Evolutionary conservation across 1,139 yeast species (phyloP).

Genomic region (Magnusiomyces tetraspermus): DNA sequence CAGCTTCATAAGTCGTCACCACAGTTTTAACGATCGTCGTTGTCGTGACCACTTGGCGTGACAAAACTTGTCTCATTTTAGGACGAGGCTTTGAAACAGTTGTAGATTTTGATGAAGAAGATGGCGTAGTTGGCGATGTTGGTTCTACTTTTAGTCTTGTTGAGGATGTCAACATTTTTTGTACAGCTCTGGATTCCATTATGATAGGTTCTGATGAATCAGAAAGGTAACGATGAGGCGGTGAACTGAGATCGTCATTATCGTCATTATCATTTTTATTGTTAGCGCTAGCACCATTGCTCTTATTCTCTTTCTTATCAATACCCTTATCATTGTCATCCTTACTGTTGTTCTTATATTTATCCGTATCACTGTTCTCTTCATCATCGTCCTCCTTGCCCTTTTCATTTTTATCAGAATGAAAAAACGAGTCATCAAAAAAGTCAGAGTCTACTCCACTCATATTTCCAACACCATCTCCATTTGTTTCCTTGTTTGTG

Average conservation of each 20-base stretch:
- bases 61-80: background rate
- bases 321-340: background rate
- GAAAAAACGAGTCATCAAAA: too few relatives aligned
- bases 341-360: too few relatives aligned
- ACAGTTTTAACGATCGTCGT: background rate
- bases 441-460: too few relatives aligned
- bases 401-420: too few relatives aligned
- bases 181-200: too few relatives aligned
- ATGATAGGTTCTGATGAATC: too few relatives aligned
- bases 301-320: background rate
- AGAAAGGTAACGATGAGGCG: too few relatives aligned
- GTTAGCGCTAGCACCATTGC: background rate
- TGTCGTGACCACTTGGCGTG: background rate
- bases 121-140: background rate
- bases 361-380: too few relatives aligned
- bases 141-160: background rate
- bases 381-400: too few relatives aligned
- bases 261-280: background rate
- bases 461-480: too few relatives aligned
- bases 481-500: too few relatives aligned
- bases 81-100: background rate
- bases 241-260: background rate
- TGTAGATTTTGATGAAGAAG: background rate
- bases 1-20: background rate
- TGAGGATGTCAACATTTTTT: too few relatives aligned